phyloP scores from a whole-genome alignment of 257 asterid species.

The Dorcoceras hygrometricum region DNA sequence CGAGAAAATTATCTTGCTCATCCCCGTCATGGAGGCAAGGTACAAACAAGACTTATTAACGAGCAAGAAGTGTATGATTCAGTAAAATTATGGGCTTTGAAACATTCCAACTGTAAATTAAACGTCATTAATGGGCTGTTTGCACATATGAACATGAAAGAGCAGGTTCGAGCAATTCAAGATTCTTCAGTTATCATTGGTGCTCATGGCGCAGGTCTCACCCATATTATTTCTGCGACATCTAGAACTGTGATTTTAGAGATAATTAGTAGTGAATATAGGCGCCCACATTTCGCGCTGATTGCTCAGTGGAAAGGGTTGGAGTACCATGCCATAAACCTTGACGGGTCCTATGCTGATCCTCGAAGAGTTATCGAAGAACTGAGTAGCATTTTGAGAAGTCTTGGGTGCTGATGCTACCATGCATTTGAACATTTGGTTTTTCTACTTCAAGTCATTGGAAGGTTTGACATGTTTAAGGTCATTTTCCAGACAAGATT shows the following conservation, averaged over 20 bases:
- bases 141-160: conserved; percentile 97
- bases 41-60: conserved; percentile 83
- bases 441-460: background rate
- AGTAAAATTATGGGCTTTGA: conserved; percentile 57
- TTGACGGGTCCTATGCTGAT: conserved; percentile 54
- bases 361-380: conserved; percentile 52
- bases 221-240: conserved; percentile 78
- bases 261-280: conserved; percentile 71
- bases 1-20: conserved; percentile 96
- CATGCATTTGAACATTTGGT: background rate
- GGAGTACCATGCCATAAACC: conserved; percentile 70
- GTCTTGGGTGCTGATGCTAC: conserved; percentile 49
- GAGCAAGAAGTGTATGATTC: conserved; percentile 70
- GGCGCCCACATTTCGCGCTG: conserved; percentile 77
- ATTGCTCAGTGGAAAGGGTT: conserved; percentile 92
- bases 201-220: conserved; percentile 98
- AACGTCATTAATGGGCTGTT: conserved; percentile 75
- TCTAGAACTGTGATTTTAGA: conserved; percentile 63
- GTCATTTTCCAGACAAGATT: background rate
- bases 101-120: conserved; percentile 45
- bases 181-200: conserved; percentile 83
- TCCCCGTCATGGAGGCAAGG: conserved; percentile 91
- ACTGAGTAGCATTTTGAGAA: conserved; percentile 53
- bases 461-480: background rate
- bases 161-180: conserved; percentile 82